phyloP scores from a whole-genome alignment of 2,329 filamentous ascomycete species.

The Penicillium sp. region DNA sequence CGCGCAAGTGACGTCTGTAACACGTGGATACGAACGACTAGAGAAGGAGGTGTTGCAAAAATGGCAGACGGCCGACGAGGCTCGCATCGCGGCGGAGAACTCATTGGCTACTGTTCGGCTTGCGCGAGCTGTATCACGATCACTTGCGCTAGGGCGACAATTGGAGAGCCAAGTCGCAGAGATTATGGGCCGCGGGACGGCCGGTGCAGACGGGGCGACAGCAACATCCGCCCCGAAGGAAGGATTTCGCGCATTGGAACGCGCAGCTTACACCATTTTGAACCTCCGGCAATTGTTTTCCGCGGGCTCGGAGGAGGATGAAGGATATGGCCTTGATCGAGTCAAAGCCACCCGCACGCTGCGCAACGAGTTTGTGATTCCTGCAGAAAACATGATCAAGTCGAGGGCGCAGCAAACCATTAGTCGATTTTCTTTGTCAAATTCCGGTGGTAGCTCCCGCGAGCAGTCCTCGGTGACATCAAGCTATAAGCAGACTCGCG shows the following conservation, averaged over 20 bases:
- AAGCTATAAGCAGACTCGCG: constrained; percentile 60
- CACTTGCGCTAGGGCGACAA: constrained; percentile 74
- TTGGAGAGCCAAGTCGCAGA: constrained; percentile 81
- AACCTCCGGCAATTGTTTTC: constrained; percentile 67
- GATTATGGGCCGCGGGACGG: constrained; percentile 44
- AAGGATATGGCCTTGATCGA: constrained; percentile 68
- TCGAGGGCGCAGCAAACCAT: constrained; percentile 71
- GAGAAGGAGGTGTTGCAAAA: constrained; percentile 81
- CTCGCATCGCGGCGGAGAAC: constrained; percentile 67
- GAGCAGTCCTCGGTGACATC: constrained; percentile 38
- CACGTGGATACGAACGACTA: constrained; percentile 76
- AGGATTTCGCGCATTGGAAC: constrained; percentile 72
- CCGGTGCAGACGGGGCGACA: constrained; percentile 25
- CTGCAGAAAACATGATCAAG: constrained; percentile 67
- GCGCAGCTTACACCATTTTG: constrained; percentile 73
- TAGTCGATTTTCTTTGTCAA: constrained; percentile 72
- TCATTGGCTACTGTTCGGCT: constrained; percentile 75
- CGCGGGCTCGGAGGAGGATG: constrained; percentile 61
- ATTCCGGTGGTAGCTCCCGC: constrained; percentile 37
- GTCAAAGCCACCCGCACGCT: constrained; percentile 68
- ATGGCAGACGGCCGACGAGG: constrained; percentile 78
- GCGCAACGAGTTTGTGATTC: constrained; percentile 61
- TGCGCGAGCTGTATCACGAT: constrained; percentile 68
- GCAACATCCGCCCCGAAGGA: constrained; percentile 46
- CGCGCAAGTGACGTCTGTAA: constrained; percentile 70